These are phyloP conservation scores for Nicotiana attenuata DNA, from an alignment of 257 asterid species.

Conservation along the genomic window DNA sequence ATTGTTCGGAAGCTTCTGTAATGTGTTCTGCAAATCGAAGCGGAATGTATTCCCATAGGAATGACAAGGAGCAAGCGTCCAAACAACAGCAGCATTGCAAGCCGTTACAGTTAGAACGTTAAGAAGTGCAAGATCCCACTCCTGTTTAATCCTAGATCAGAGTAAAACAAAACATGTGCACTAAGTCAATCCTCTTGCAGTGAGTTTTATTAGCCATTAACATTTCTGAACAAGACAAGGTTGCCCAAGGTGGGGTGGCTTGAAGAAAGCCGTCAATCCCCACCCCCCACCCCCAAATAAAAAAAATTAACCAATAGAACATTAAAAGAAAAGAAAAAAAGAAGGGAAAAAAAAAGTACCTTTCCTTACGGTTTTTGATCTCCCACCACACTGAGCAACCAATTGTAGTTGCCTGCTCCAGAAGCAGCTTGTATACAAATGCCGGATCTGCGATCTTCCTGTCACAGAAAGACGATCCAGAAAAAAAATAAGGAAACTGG, in stretches of 20 bases:
- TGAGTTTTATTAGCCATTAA: background rate
- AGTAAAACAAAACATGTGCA: background rate
- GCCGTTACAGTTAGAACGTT: slow-evolving; percentile 83
- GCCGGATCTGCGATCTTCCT: slow-evolving; percentile 99
- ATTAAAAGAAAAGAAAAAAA: background rate
- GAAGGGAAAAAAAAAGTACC: slow-evolving; percentile 27
- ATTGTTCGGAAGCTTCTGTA: slow-evolving; percentile 97
- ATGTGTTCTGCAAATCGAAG: slow-evolving; percentile 86
- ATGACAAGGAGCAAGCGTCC: slow-evolving; percentile 98
- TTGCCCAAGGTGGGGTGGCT: background rate
- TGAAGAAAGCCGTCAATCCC: background rate
- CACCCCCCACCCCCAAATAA: background rate
- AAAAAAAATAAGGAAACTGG: slow-evolving; percentile 2
- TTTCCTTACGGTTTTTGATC: slow-evolving; percentile 84
- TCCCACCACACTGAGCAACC: slow-evolving; percentile 98
- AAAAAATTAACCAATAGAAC: slow-evolving; percentile 40
- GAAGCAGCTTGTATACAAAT: slow-evolving; percentile 67
- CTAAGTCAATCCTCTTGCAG: background rate
- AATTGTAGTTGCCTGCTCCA: slow-evolving; percentile 84
- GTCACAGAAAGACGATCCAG: slow-evolving; percentile 19
- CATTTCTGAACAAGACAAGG: background rate
- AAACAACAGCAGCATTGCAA: slow-evolving; percentile 85
- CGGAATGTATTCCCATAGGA: slow-evolving; percentile 96
- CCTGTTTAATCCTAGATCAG: slow-evolving; percentile 76
- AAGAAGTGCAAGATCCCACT: slow-evolving; percentile 98